These are phyloP conservation scores for Aspergillus arachidicola DNA, from an alignment of 2,329 filamentous ascomycete species.

Conservation along the genomic window DNA sequence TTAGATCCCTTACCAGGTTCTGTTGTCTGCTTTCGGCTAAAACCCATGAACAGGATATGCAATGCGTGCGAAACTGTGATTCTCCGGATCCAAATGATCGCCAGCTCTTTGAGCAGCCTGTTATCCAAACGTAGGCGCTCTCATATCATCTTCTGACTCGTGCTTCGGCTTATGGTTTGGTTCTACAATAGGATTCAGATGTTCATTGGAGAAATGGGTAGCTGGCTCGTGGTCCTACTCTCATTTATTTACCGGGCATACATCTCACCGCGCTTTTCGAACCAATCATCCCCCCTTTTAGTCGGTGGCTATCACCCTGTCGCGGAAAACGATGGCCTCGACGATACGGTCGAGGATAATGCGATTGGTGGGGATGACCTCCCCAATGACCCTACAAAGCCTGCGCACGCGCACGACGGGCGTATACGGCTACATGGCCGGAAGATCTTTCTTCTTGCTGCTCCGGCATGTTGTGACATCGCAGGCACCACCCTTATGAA, in stretches of 20 bases:
- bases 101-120: constrained; percentile 85
- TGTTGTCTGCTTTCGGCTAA: background rate
- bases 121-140: constrained; percentile 74
- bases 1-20: constrained; percentile 42
- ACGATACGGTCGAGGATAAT: constrained; percentile 49
- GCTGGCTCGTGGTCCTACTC: constrained; percentile 83
- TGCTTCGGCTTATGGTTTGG: background rate
- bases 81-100: constrained; percentile 66
- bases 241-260: constrained; percentile 68
- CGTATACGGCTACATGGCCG: constrained; percentile 66
- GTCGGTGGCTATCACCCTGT: constrained; percentile 69
- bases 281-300: constrained; percentile 45
- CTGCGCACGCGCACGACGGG: constrained; percentile 57
- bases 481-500: constrained; percentile 97
- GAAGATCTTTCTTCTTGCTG: constrained; percentile 72
- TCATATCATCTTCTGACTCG: background rate
- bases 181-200: constrained; percentile 68
- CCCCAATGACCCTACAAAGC: constrained; percentile 55
- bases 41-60: constrained; percentile 69
- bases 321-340: constrained; percentile 51
- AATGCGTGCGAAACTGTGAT: constrained; percentile 91
- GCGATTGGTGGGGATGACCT: constrained; percentile 46
- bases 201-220: constrained; percentile 95
- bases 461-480: constrained; percentile 92
- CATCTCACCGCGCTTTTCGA: constrained; percentile 40